Conservation (phyloP, 2,329 filamentous ascomycete genomes). For the Alternaria burnsii region DNA sequence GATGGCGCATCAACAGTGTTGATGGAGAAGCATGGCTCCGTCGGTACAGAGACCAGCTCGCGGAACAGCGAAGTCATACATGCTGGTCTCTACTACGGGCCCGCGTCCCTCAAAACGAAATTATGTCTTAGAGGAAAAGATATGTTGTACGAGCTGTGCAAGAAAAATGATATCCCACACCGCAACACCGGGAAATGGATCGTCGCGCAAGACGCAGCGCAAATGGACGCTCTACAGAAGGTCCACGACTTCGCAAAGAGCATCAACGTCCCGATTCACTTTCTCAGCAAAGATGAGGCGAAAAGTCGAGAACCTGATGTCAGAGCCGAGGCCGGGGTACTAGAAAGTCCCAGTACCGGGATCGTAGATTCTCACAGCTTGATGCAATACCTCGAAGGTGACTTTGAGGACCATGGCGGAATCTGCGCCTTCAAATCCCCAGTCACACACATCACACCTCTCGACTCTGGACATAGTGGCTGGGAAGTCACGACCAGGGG, state of each 20-base stretch:
- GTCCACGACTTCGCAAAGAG: conserved; percentile 63
- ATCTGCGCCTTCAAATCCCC: conserved; percentile 73
- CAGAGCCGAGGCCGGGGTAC: conserved; percentile 72
- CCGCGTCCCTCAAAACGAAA: conserved; percentile 76
- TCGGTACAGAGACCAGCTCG: conserved; percentile 86
- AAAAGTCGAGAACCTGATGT: conserved; percentile 76
- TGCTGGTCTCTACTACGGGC: conserved; percentile 90
- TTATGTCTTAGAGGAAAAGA: conserved; percentile 82
- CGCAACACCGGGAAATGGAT: conserved; percentile 90
- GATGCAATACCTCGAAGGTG: conserved; percentile 81
- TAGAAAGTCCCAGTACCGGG: conserved; percentile 87
- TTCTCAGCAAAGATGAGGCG: conserved; percentile 71
- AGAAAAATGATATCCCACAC: conserved; percentile 71
- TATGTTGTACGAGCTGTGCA: conserved; percentile 82
- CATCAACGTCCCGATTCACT: conserved; percentile 74
- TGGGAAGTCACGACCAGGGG: conserved; percentile 71
- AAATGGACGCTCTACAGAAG: conserved; percentile 70
- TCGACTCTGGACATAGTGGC: conserved; percentile 62
- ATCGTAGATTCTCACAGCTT: conserved; percentile 88
- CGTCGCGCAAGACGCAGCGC: conserved; percentile 79
- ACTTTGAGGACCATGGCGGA: conserved; percentile 80
- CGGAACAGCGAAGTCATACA: conserved; percentile 97
- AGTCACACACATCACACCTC: conserved; percentile 69
- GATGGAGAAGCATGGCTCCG: conserved; percentile 77
- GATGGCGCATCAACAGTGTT: conserved; percentile 73